phyloP scores from a whole-genome alignment of 768 basidiomycete genomes.

The Gautieria morchelliformis region DNA sequence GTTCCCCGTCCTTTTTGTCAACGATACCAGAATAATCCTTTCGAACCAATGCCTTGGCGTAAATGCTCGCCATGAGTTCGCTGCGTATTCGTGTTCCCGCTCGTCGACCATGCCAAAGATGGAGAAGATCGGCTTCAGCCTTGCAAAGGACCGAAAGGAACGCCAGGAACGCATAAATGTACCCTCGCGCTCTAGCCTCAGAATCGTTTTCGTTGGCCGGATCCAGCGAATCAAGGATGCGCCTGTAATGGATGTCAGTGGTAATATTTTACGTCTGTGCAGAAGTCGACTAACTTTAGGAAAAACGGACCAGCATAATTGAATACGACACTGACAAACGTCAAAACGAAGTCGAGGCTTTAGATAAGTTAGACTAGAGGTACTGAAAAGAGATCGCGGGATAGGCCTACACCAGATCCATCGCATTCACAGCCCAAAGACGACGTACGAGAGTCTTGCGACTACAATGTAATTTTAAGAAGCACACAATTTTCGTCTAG shows the following conservation, averaged over 20 bases:
- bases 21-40: slow-evolving; percentile 77
- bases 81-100: slow-evolving; percentile 61
- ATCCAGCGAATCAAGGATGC: slow-evolving; percentile 51
- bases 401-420: slow-evolving; percentile 30
- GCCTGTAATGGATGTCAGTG: slow-evolving; percentile 11
- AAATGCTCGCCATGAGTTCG: slow-evolving; percentile 79
- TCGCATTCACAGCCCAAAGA: slow-evolving; percentile 36
- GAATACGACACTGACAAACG: slow-evolving; percentile 59
- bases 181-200: slow-evolving; percentile 50
- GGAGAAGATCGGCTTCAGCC: slow-evolving; percentile 27
- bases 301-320: slow-evolving; percentile 82
- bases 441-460: slow-evolving; percentile 31
- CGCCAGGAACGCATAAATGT: slow-evolving; percentile 69
- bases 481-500: neutral
- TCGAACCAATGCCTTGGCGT: slow-evolving; percentile 79
- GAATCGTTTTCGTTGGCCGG: slow-evolving; percentile 29
- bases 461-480: neutral
- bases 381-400: neutral
- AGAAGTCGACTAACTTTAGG: slow-evolving; percentile 45
- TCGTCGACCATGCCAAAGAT: slow-evolving; percentile 65
- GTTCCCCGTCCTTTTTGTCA: slow-evolving; percentile 22
- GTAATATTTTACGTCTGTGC: too few species aligned
- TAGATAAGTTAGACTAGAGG: neutral
- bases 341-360: slow-evolving; percentile 58
- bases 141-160: slow-evolving; percentile 54